Percentiles rank a stretch among this genome's conserved stretches.
Evolutionary conservation across 2,329 filamentous ascomycete species (phyloP).

Genomic region (Sclerotinia trifoliorum): DNA sequence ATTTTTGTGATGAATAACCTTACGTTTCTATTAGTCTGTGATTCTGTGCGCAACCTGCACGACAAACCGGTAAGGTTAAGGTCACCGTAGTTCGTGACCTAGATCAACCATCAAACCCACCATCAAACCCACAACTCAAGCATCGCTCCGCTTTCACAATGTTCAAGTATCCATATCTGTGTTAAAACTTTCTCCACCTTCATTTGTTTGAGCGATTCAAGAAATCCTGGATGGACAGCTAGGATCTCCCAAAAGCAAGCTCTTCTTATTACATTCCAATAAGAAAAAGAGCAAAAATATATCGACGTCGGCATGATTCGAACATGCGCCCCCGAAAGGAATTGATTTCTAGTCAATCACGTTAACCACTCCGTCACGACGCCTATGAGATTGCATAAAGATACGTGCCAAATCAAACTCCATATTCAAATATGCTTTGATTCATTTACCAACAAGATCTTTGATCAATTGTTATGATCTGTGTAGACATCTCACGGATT

Average conservation of each 20-base stretch:
- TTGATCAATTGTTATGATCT: not conserved
- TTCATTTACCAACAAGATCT: not conserved
- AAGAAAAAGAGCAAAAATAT: not conserved
- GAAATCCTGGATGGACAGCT: not conserved
- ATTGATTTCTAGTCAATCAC: conserved; percentile 22
- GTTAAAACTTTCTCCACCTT: not conserved
- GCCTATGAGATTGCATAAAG: not conserved
- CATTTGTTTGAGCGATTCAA: not conserved
- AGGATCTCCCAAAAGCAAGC: no score
- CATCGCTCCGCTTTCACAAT: not conserved
- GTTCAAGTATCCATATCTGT: not conserved
- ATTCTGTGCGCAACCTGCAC: no score
- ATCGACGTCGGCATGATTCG: conserved; percentile 20
- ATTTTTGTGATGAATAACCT: no score
- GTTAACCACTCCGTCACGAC: conserved; percentile 21
- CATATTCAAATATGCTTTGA: not conserved
- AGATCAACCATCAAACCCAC: no score
- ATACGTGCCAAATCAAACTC: rapidly evolving
- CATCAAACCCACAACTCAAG: no score
- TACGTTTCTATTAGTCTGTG: no score
- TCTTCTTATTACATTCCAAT: not conserved
- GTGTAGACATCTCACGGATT: not conserved
- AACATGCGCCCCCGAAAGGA: conserved; percentile 21
- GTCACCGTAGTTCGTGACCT: no score
- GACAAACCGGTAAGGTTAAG: no score